Evolutionary conservation across 1,139 yeast genomes (phyloP).

Genomic region (Candida albicans): DNA sequence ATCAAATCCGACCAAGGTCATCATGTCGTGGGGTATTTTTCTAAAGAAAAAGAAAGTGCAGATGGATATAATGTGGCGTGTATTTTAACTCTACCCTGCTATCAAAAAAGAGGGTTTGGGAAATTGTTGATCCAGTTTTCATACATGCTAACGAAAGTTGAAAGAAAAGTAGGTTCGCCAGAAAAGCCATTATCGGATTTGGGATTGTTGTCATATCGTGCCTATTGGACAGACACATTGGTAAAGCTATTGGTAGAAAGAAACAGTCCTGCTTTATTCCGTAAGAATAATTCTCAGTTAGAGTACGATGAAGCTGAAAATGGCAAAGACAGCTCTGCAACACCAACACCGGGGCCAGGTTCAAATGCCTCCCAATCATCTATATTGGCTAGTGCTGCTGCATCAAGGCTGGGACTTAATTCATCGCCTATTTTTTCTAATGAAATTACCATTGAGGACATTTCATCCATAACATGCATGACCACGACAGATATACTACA

Average conservation of each 20-base stretch:
- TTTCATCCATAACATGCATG: constrained; percentile 85
- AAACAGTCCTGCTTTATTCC: constrained; percentile 40
- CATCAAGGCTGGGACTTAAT: constrained; percentile 11
- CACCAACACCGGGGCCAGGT: constrained; percentile 19
- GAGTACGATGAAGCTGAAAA: constrained; percentile 22
- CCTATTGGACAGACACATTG: constrained; percentile 93
- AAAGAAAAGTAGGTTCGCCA: constrained; percentile 91
- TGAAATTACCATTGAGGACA: constrained; percentile 91
- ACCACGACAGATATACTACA: constrained; percentile 94
- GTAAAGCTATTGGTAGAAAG: constrained; percentile 71
- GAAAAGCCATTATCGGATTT: constrained; percentile 96
- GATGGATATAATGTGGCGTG: constrained; percentile 98
- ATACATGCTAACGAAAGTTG: constrained; percentile 82
- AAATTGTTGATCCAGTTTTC: constrained; percentile 89
- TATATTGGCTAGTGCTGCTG: constrained; percentile 5
- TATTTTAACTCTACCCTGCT: constrained; percentile 91
- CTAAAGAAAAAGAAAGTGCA: constrained; percentile 94
- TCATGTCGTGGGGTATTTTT: constrained; percentile 93
- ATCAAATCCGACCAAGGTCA: constrained; percentile 84
- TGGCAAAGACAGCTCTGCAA: constrained; percentile 26
- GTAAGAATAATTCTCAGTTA: constrained; percentile 38
- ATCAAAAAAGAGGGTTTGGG: constrained; percentile 94
- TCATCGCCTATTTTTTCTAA: constrained; percentile 21
- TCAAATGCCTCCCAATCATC: constrained; percentile 10
- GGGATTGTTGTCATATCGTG: constrained; percentile 89